Evolutionary conservation across 1,139 yeast species (phyloP), one percentile per base, ranked within the genome.

Genomic region (Taiozyma sp.): DNA sequence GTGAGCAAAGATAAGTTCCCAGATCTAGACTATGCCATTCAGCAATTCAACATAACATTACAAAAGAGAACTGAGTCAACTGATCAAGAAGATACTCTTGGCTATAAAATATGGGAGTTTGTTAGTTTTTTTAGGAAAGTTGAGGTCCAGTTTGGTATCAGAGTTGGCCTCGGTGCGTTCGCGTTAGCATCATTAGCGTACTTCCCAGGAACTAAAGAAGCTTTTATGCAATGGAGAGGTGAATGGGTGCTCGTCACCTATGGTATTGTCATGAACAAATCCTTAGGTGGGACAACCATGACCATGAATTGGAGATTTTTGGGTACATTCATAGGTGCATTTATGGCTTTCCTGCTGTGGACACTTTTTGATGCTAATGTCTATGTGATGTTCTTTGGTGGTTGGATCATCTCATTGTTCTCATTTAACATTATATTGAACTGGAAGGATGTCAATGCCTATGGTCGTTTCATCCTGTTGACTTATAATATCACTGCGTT

Each of bases 211-310:
- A 78, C 90, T 0, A 74, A 83, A 51, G 73, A 74, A 8, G 57
- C 67, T 0, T 89, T 87, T 60, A 76, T 72, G 47, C 75, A 72
- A 48, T 87, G 92, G 91, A 70, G 93, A 58, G 84, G 87, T 16
- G 96, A 89, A 65, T 89, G 96, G 96, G 85, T 91, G 0, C 70
- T 89, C 41, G 86, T 87, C 14, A 83, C 92, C 0, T 89, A 83
- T 62, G 83, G 89, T 59, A 85, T 89, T 51, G 87, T 89, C 74
- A 87, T 88, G 93, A 87, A 84, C 62, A 87, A 87, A 63, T 84
- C 92, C 0, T 72, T 87, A n/a, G 96, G 96, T 14, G 96, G 96
- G 0, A 89, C 96, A 0, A 78, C 88, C 16, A 81, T 84, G 81
- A 85, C 95, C 0, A 83, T 86, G 1, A 84, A 85, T 57, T 84